Conservation (phyloP, 2,329 filamentous ascomycete genomes). For the Cladosporium sp. region DNA sequence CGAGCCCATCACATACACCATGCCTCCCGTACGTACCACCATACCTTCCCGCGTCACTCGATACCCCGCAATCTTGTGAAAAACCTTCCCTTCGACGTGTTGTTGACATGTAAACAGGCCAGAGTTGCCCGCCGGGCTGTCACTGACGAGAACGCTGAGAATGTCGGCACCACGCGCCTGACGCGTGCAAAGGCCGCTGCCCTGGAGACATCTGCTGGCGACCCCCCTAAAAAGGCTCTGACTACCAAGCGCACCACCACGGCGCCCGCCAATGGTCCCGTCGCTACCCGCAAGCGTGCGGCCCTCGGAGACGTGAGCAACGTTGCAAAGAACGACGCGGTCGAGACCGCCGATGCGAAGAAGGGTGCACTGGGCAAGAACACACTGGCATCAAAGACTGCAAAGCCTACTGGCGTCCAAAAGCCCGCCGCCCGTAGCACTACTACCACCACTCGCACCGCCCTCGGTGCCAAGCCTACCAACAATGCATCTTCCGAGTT, state of each 20-base stretch:
- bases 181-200: conserved; percentile 89
- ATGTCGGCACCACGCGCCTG: conserved; percentile 69
- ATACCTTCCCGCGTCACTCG: conserved; percentile 15
- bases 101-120: conserved; percentile 51
- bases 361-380: conserved; percentile 50
- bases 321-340: conserved; percentile 69
- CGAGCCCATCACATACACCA: conserved; percentile 25
- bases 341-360: conserved; percentile 55
- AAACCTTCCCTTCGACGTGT: neutral
- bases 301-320: conserved; percentile 95
- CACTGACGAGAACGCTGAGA: conserved; percentile 94
- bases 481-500: conserved; percentile 54
- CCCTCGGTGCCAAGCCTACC: conserved; percentile 65
- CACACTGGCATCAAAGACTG: conserved; percentile 70
- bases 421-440: conserved; percentile 53
- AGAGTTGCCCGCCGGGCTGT: conserved; percentile 70
- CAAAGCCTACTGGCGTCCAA: conserved; percentile 75
- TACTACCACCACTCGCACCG: conserved; percentile 49
- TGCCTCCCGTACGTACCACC: conserved; percentile 33
- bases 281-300: conserved; percentile 59
- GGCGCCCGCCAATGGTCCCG: conserved; percentile 43
- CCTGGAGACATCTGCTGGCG: conserved; percentile 51
- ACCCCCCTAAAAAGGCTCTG: conserved; percentile 49
- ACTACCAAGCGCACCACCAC: conserved; percentile 42
- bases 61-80: conserved; percentile 23